These are phyloP conservation scores for Trichoderma atroviride DNA, from an alignment of 2,329 filamentous ascomycete species.

Conservation along the genomic window DNA sequence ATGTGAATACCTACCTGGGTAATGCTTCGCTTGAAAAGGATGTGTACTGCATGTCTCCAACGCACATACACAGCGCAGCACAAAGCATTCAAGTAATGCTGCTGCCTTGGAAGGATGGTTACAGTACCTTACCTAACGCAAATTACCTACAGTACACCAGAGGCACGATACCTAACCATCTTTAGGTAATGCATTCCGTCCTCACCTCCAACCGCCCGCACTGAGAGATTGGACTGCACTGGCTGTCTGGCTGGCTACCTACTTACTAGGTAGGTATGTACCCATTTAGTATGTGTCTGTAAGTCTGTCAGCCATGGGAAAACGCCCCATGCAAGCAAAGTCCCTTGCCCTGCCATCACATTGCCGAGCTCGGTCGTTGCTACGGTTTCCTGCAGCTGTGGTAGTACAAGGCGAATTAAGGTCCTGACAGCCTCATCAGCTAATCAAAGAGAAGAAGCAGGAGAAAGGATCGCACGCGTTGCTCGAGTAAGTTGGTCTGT, in stretches of 20 bases:
- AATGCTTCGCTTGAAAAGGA: too few relatives aligned
- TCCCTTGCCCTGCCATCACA: neutral
- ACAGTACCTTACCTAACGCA: neutral
- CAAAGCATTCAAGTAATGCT: neutral
- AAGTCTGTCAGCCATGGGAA: neutral
- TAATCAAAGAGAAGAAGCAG: neutral
- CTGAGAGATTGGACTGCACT: neutral
- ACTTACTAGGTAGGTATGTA: too few relatives aligned
- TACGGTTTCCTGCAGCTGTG: slow-evolving; percentile 8
- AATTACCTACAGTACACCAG: neutral
- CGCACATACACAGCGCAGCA: neutral
- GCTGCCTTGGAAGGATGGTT: slow-evolving; percentile 1
- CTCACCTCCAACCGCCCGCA: neutral
- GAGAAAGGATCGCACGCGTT: neutral
- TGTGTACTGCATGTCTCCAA: neutral
- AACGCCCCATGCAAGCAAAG: neutral
- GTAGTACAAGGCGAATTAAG: slow-evolving; percentile 16
- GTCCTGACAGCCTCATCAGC: slow-evolving; percentile 21
- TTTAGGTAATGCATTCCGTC: neutral
- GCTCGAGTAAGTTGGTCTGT: neutral
- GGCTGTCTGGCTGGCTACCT: neutral
- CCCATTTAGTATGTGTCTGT: neutral
- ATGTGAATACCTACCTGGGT: too few relatives aligned
- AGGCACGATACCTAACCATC: neutral
- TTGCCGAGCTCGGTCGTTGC: slow-evolving; percentile 1